Conservation (phyloP, 202 grass and related monocot genomes). For the Saccharum hybrid region DNA sequence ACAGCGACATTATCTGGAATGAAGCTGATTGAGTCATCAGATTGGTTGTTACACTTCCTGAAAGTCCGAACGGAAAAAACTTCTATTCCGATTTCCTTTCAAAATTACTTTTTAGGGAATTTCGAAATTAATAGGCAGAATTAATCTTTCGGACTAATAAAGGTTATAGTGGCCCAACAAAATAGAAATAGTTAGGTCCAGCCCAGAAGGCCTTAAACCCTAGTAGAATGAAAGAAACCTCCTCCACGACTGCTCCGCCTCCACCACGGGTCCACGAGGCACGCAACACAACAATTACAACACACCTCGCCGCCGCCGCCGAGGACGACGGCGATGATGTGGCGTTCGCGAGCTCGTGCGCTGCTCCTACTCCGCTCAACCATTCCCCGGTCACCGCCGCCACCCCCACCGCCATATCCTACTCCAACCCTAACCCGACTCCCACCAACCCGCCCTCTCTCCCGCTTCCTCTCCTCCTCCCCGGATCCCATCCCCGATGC, state of each 20-base stretch:
- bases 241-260: not conserved
- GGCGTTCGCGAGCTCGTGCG: conserved; percentile 69
- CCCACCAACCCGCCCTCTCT: conserved; percentile 39
- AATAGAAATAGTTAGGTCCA: not conserved
- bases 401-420: conserved; percentile 30
- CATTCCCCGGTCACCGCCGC: conserved; percentile 28
- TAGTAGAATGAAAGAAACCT: not conserved
- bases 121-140: not conserved
- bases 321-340: conserved; percentile 55
- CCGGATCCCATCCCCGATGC: conserved; percentile 48
- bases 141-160: not conserved
- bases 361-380: conserved; percentile 66
- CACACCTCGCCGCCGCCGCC: conserved; percentile 30
- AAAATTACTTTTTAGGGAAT: no score
- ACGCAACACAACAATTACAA: not conserved
- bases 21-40: not conserved
- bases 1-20: not conserved
- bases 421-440: conserved; percentile 18
- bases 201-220: conserved; percentile 40
- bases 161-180: not conserved
- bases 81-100: not conserved
- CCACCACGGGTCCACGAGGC: not conserved
- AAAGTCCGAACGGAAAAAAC: not conserved
- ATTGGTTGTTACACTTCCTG: not conserved
- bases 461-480: conserved; percentile 70